A percentile compares a stretch with the other conserved stretches of the same genome.
These are phyloP conservation scores for Penicillium sp. DNA, from an alignment of 2,329 filamentous ascomycete genomes.

Conservation along the genomic window DNA sequence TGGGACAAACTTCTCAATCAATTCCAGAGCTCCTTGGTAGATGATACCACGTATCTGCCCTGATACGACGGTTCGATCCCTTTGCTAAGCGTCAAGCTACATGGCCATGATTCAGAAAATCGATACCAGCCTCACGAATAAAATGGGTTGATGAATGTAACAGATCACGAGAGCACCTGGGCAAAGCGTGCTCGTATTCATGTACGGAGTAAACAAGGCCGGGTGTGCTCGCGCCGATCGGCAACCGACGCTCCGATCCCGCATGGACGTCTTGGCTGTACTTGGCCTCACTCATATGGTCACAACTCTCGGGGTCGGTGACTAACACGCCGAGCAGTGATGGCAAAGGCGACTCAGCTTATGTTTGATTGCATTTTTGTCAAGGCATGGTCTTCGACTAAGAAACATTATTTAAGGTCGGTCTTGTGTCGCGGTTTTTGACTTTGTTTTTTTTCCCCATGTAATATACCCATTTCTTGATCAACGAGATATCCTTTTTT, in stretches of 20 bases:
- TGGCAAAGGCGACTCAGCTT: not conserved
- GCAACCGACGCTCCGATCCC: slow-evolving; percentile 9
- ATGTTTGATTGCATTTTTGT: not conserved
- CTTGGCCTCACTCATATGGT: not conserved
- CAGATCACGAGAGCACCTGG: not conserved
- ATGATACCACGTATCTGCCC: slow-evolving; percentile 17
- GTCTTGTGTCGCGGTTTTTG: not conserved
- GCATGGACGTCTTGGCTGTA: not conserved
- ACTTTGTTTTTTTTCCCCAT: not conserved
- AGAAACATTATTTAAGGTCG: not conserved
- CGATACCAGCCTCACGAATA: not conserved
- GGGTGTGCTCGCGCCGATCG: slow-evolving; percentile 7
- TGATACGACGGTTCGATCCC: not conserved
- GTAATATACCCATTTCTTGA: not conserved
- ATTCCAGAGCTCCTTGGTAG: slow-evolving; percentile 24
- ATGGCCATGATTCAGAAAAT: not conserved
- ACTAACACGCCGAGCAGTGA: slow-evolving; percentile 1
- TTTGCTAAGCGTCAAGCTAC: not conserved
- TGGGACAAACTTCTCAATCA: slow-evolving; percentile 34
- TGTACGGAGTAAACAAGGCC: not conserved
- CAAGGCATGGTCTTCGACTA: not conserved
- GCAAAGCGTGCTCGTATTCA: not conserved
- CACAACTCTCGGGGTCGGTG: slow-evolving; percentile 15
- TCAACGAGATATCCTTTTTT: not conserved
- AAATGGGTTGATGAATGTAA: too few relatives aligned